Percentiles rank a stretch among this genome's conserved stretches.
Evolutionary conservation across 106 monocot genomes (phyloP).

Genomic region (Xerophyta viscosa): DNA sequence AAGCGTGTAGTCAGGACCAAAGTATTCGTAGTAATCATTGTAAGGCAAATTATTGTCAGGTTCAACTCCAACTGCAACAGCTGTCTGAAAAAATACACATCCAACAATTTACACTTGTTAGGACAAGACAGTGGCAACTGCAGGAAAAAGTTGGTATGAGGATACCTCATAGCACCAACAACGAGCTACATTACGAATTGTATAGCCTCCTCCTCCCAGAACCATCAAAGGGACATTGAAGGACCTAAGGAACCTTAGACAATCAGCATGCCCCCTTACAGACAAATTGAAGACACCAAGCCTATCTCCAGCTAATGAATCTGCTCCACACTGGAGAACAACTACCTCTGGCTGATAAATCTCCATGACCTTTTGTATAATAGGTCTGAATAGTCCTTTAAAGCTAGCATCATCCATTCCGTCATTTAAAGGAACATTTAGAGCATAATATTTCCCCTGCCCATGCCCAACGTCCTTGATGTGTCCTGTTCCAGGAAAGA

Average conservation of each 20-base stretch:
- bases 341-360: slow-evolving; percentile 10
- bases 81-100: slow-evolving; percentile 3
- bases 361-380: slow-evolving; percentile 9
- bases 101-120: background rate
- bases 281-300: slow-evolving; percentile 9
- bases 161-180: slow-evolving; percentile 17
- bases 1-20: slow-evolving; percentile 15
- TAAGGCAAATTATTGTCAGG: slow-evolving; percentile 14
- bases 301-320: slow-evolving; percentile 9
- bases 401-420: slow-evolving; percentile 15
- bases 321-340: slow-evolving; percentile 14
- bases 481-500: slow-evolving; percentile 8
- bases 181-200: slow-evolving; percentile 17
- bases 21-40: slow-evolving; percentile 16
- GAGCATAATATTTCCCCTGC: slow-evolving; percentile 4
- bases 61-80: slow-evolving; percentile 17
- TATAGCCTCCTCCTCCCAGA: slow-evolving; percentile 12
- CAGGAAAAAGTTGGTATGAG: background rate
- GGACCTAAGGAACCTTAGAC: slow-evolving; percentile 6
- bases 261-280: slow-evolving; percentile 9
- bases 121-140: background rate
- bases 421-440: slow-evolving; percentile 12
- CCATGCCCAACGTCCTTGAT: slow-evolving; percentile 4
- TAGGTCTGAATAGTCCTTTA: slow-evolving; percentile 1
- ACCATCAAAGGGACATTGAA: slow-evolving; percentile 14